A percentile compares a stretch with the other conserved stretches of the same genome.
phyloP scores from a whole-genome alignment of 2,329 filamentous ascomycete genomes.

The Cercospora brassicicola region DNA sequence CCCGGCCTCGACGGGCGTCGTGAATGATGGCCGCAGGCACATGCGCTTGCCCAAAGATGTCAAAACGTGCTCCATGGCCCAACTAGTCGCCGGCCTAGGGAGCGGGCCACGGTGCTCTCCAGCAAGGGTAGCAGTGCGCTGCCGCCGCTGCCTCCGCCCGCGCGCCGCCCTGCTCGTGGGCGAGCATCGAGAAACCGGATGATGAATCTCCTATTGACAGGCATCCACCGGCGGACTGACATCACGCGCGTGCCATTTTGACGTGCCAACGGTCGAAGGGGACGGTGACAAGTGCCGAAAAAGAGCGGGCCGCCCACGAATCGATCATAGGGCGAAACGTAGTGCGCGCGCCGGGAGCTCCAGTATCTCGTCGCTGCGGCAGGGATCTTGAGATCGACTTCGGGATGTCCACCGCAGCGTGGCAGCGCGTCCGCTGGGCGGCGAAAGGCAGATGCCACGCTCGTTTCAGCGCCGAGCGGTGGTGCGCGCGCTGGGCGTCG shows the following conservation, averaged over 20 bases:
- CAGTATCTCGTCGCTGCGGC: constrained; percentile 20
- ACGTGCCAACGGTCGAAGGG: constrained; percentile 22
- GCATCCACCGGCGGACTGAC: constrained; percentile 24
- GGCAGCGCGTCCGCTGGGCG: background rate
- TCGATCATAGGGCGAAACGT: constrained; percentile 20
- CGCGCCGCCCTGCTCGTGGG: background rate
- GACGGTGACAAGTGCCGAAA: constrained; percentile 27
- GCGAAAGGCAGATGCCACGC: constrained; percentile 11
- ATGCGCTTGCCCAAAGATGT: constrained; percentile 24
- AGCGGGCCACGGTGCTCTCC: constrained; percentile 17
- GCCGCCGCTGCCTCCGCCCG: constrained; percentile 1
- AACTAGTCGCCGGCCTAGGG: constrained; percentile 13
- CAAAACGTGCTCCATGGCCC: constrained; percentile 16
- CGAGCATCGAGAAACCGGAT: constrained; percentile 18
- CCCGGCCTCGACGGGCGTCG: constrained; percentile 18
- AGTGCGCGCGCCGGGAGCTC: constrained; percentile 16
- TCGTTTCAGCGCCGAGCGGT: constrained; percentile 6
- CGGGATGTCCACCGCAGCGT: constrained; percentile 6
- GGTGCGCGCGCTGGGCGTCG: background rate
- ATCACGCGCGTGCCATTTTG: constrained; percentile 21
- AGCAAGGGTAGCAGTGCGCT: constrained; percentile 8
- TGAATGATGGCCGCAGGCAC: constrained; percentile 14
- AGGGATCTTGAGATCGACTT: constrained; percentile 23
- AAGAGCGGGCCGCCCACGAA: constrained; percentile 22
- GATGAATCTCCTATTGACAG: constrained; percentile 23